Percentiles rank a stretch among this genome's conserved stretches.
Conservation (phyloP, 2,329 filamentous ascomycete genomes). For the Neobulgaria alba region DNA sequence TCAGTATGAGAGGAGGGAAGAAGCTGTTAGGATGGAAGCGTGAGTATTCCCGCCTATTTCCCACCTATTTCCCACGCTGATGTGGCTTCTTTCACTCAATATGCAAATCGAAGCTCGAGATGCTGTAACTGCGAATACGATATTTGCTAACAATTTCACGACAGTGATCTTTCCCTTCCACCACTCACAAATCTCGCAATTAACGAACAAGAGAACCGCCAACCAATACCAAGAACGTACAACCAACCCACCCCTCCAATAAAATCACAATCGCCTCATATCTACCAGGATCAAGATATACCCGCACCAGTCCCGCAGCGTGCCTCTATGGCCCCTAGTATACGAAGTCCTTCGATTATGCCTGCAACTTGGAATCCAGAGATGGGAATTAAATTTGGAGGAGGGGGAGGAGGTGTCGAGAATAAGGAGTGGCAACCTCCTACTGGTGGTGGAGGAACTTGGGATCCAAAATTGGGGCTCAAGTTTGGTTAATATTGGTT, state of each 20-base stretch:
- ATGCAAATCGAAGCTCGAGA: too few species aligned
- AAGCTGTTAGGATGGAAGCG: constrained; percentile 72
- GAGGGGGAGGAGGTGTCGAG: constrained; percentile 8
- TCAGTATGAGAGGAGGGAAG: constrained; percentile 69
- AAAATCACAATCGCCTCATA: constrained; percentile 14
- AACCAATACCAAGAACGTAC: constrained; percentile 14
- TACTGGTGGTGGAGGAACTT: not conserved
- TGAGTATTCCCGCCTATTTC: constrained; percentile 33
- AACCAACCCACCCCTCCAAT: constrained; percentile 2
- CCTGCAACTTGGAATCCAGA: constrained; percentile 68
- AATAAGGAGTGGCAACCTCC: not conserved
- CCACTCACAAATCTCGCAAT: constrained; percentile 2
- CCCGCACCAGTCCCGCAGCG: constrained; percentile 39
- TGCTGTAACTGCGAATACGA: too few species aligned
- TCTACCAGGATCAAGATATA: constrained; percentile 20
- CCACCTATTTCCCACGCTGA: not conserved
- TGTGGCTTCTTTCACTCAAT: not conserved
- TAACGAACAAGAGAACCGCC: constrained; percentile 19
- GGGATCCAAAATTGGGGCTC: not conserved
- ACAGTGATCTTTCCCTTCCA: constrained; percentile 11
- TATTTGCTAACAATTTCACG: too few species aligned
- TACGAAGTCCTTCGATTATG: constrained; percentile 33
- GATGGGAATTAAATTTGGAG: constrained; percentile 71
- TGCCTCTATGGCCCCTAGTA: constrained; percentile 38
- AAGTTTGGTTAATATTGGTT: not conserved